phyloP scores from a whole-genome alignment of 1,284 basidiomycete genomes.

The Nidula niveotomentosa region DNA sequence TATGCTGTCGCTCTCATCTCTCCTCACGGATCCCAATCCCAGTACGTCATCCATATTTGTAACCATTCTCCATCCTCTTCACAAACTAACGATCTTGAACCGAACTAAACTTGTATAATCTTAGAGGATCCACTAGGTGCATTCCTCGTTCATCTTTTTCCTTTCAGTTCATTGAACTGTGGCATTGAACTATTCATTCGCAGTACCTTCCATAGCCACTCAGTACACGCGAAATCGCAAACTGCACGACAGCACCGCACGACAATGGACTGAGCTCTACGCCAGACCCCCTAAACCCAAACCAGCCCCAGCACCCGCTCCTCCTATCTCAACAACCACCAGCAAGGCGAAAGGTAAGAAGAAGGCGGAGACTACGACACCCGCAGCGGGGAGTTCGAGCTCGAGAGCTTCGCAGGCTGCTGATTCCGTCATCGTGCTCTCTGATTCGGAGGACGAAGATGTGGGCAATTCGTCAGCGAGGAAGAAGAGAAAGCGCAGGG shows the following conservation, averaged over 20 bases:
- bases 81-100: slow-evolving; percentile 2
- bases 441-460: slow-evolving; percentile 44
- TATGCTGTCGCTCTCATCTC: slow-evolving; percentile 83
- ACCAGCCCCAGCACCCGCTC: slow-evolving; percentile 8
- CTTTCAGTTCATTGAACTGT: slow-evolving; percentile 1
- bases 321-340: slow-evolving; percentile 8
- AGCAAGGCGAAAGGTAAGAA: slow-evolving; percentile 26
- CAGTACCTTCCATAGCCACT: slow-evolving; percentile 73
- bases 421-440: slow-evolving; percentile 43
- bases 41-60: slow-evolving; percentile 44
- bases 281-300: slow-evolving; percentile 37
- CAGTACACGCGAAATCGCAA: slow-evolving; percentile 66
- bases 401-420: slow-evolving; percentile 9
- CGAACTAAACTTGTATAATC: not conserved
- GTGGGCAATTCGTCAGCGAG: slow-evolving; percentile 8
- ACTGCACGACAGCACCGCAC: slow-evolving; percentile 64
- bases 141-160: not conserved
- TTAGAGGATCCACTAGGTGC: slow-evolving; percentile 72
- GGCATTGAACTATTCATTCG: not conserved
- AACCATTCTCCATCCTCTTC: slow-evolving; percentile 1
- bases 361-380: slow-evolving; percentile 13
- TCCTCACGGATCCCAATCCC: slow-evolving; percentile 89
- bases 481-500: slow-evolving; percentile 17
- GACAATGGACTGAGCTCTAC: slow-evolving; percentile 62
- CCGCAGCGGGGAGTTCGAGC: slow-evolving; percentile 7